Evolutionary conservation across 331 rosid species (phyloP).

Genomic region (Quercus phellos): DNA sequence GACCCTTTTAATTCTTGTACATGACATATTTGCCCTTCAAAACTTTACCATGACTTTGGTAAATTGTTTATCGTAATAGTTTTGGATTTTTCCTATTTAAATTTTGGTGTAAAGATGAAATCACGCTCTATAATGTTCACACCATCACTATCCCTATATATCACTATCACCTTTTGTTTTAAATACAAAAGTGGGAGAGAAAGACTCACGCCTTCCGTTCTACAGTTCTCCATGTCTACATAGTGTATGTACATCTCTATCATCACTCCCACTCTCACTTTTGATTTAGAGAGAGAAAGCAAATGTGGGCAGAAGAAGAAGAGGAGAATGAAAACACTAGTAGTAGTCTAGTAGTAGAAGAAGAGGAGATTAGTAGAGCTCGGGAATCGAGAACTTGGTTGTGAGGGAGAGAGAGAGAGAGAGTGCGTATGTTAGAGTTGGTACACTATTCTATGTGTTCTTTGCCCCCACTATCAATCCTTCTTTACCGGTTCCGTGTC

Average conservation of each 20-base stretch:
- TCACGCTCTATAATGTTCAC: constrained; percentile 24
- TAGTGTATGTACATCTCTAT: constrained; percentile 23
- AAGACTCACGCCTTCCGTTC: constrained; percentile 43
- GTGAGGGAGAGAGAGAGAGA: constrained; percentile 9
- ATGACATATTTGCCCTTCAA: not conserved
- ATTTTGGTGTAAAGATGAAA: too few relatives aligned
- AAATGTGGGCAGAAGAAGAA: constrained; percentile 28
- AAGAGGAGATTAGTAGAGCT: constrained; percentile 8
- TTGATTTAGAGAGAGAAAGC: constrained; percentile 10
- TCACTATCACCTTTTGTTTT: constrained; percentile 33
- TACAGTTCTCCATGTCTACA: constrained; percentile 63
- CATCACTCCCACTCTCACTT: constrained; percentile 19
- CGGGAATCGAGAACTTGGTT: constrained; percentile 35
- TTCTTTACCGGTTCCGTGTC: constrained; percentile 72
- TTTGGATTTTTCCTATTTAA: too few relatives aligned
- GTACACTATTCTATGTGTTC: constrained; percentile 59
- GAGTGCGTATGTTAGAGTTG: constrained; percentile 20
- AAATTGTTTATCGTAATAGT: not conserved
- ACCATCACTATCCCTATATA: not conserved
- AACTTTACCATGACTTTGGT: not conserved
- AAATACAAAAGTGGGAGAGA: constrained; percentile 41
- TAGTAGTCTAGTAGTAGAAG: not conserved
- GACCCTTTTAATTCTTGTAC: not conserved
- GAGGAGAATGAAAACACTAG: too few relatives aligned
- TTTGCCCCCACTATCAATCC: constrained; percentile 42